Evolutionary conservation across 768 basidiomycete genomes (phyloP).

Genomic region (Pseudohyphozyma bogoriensis): DNA sequence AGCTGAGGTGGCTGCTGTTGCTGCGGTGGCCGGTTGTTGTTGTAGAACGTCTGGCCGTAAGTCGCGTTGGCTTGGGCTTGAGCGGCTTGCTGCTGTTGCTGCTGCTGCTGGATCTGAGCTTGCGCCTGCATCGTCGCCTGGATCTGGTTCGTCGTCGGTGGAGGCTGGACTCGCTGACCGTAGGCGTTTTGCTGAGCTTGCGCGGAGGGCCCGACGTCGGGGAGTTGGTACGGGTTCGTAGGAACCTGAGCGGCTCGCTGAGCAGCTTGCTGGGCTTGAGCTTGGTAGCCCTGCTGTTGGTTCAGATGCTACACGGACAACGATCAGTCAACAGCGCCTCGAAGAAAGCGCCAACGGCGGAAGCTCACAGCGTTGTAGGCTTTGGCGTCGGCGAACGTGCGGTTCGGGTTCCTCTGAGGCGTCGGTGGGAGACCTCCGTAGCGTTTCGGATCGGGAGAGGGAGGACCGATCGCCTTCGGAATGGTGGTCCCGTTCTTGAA

Average conservation of each 20-base stretch:
- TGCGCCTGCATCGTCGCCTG: slow-evolving; percentile 12
- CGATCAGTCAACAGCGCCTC: no score
- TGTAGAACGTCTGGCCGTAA: slow-evolving; percentile 27
- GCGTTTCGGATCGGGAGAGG: slow-evolving; percentile 8
- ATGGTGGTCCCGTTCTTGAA: not conserved
- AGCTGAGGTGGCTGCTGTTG: not conserved
- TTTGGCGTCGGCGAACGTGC: slow-evolving; percentile 84
- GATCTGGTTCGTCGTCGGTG: slow-evolving; percentile 20
- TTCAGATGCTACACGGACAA: slow-evolving; percentile 89
- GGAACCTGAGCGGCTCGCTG: slow-evolving; percentile 31
- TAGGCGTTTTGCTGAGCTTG: slow-evolving; percentile 31
- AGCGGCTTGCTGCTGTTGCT: slow-evolving; percentile 27
- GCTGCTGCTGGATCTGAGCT: slow-evolving; percentile 8
- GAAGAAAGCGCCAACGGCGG: no score
- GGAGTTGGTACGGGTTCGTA: slow-evolving; percentile 20
- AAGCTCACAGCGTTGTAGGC: no score
- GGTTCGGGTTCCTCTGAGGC: slow-evolving; percentile 65
- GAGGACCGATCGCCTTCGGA: not conserved
- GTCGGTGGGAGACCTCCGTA: slow-evolving; percentile 87
- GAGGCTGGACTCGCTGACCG: slow-evolving; percentile 26
- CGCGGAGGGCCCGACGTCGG: slow-evolving; percentile 21
- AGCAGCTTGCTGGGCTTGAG: slow-evolving; percentile 49
- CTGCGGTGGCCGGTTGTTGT: slow-evolving; percentile 1
- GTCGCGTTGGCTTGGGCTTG: slow-evolving; percentile 31
- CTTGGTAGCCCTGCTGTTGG: slow-evolving; percentile 85